Evolutionary conservation across 768 basidiomycete species (phyloP).

Genomic region (Auricularia sp.): DNA sequence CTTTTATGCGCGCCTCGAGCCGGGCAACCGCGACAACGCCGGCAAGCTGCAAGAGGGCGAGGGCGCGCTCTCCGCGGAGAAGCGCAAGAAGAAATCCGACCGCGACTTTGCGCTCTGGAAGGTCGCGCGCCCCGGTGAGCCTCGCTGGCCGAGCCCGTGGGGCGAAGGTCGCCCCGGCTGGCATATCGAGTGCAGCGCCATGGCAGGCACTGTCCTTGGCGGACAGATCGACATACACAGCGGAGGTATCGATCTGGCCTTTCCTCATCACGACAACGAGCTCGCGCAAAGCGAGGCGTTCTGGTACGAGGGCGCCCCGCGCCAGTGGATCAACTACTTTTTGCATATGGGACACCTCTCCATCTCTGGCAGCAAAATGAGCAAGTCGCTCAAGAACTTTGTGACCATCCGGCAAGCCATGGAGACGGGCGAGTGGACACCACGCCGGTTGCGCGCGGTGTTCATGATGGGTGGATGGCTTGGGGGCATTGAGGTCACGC

Average conservation of each 20-base stretch:
- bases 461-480: not conserved
- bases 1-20: constrained; percentile 87
- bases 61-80: constrained; percentile 37
- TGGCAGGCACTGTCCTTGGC: constrained; percentile 88
- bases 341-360: constrained; percentile 96
- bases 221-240: constrained; percentile 95
- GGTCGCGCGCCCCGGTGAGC: constrained; percentile 90
- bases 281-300: constrained; percentile 88
- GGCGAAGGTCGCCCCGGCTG: constrained; percentile 92
- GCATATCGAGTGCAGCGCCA: constrained; percentile 99
- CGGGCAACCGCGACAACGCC: constrained; percentile 90
- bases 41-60: constrained; percentile 87
- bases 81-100: constrained; percentile 15
- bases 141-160: constrained; percentile 95
- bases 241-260: constrained; percentile 93
- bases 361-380: constrained; percentile 98
- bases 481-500: constrained; percentile 1
- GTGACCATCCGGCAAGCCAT: constrained; percentile 61
- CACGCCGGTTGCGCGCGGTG: not conserved
- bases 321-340: constrained; percentile 97
- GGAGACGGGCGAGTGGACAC: constrained; percentile 8
- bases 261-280: constrained; percentile 99
- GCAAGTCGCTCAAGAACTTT: constrained; percentile 97
- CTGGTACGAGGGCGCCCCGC: not conserved
- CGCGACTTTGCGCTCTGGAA: constrained; percentile 99